A percentile compares a stretch with the other conserved stretches of the same genome.
These are phyloP conservation scores for Plectosphaerella plurivora DNA, from an alignment of 2,329 filamentous ascomycete species.

Conservation along the genomic window DNA sequence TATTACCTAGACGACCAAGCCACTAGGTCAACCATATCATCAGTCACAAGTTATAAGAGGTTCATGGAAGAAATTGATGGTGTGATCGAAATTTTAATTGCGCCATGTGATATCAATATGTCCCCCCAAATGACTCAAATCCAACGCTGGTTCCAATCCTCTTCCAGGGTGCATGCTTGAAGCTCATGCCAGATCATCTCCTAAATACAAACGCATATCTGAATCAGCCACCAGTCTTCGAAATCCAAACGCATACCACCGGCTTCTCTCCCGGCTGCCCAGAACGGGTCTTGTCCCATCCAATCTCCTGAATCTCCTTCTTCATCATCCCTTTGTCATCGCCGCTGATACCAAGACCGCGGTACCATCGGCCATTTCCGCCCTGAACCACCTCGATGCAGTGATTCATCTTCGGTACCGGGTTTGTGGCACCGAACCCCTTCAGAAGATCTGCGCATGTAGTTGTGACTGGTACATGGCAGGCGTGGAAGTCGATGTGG, in stretches of 20 bases:
- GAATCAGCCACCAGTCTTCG: slow-evolving; percentile 32
- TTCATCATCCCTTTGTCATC: slow-evolving; percentile 42
- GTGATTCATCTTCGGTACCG: slow-evolving; percentile 45
- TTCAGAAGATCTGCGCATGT: slow-evolving; percentile 53
- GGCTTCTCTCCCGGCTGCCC: slow-evolving; percentile 44
- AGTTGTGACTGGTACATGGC: slow-evolving; percentile 47
- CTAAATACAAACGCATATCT: neutral
- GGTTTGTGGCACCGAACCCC: slow-evolving; percentile 53
- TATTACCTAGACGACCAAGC: too few relatives aligned
- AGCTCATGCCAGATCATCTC: too few relatives aligned
- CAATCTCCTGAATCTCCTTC: slow-evolving; percentile 49
- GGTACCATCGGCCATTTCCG: slow-evolving; percentile 55
- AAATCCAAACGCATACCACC: slow-evolving; percentile 57
- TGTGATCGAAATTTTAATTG: too few relatives aligned
- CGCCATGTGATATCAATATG: too few relatives aligned
- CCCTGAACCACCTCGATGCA: slow-evolving; percentile 53
- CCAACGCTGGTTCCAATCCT: too few relatives aligned
- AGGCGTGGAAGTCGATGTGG: slow-evolving; percentile 40
- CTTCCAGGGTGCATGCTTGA: too few relatives aligned
- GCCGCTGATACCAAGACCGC: slow-evolving; percentile 46
- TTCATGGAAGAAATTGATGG: too few relatives aligned
- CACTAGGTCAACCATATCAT: too few relatives aligned
- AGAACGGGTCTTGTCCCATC: slow-evolving; percentile 51
- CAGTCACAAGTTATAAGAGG: too few relatives aligned
- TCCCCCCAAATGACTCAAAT: too few relatives aligned